Evolutionary conservation across 129 eudicot genomes (phyloP), one percentile per base, ranked within the genome.

Genomic region (Sambucus nigra): DNA sequence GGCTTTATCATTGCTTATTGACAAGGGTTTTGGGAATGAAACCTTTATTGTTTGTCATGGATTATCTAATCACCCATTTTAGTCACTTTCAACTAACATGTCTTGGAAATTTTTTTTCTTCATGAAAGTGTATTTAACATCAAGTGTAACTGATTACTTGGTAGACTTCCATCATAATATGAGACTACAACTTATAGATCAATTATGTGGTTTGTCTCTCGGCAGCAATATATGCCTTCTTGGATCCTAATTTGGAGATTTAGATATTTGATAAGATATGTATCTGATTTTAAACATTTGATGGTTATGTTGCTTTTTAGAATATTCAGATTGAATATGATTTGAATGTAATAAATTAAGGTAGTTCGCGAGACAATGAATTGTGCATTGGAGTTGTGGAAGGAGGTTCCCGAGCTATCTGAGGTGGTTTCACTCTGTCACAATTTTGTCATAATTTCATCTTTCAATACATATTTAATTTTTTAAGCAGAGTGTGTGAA

Each of bases 51-150:
- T n/a, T n/a, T n/a, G 18, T 53, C 38, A 46, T 79, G 85, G 95
- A 91, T 95, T 79, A 85, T 68, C 61, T 91, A 76, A 82, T 91
- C 57, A 77, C 94, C 39, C 75, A 86, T 76, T 86, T 91, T 70
- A 91, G 83, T 63, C 95, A 91, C 80, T 86, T 91, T 42, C 99
- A 91, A 66, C 66, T 91, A 75, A 87, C 99, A 27, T 91, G 95
- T 57, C 73, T 91, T 49, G 99, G 99, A 72, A 91, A 95, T 77
- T 91, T 91, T n/a, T 83, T 57, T 85, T 64, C 86, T 91, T 60
- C 99, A 91, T 67, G 99, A 91, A 73, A 58, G 94, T 33, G 83
- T 91, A 51, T 91, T 91, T 74, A n/a, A n/a, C n/a, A n/a, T n/a
- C n/a, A n/a, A n/a, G n/a, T n/a, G n/a, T n/a, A n/a, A n/a, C n/a